Conservation (phyloP, 169 alveolate species). For the Hepatocystis sp. region DNA sequence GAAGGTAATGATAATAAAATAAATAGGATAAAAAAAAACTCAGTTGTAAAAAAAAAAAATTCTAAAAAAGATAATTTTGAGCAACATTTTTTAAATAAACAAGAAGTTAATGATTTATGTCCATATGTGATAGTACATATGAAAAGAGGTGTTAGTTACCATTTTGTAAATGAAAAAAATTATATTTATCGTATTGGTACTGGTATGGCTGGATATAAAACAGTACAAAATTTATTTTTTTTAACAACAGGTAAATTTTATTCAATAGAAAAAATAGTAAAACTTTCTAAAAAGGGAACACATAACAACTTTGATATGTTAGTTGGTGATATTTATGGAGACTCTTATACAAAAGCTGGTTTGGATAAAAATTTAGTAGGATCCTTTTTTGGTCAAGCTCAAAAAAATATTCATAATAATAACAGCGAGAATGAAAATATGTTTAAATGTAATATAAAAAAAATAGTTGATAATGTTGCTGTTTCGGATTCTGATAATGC, state of each 20-base stretch:
- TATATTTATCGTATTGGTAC: constrained; percentile 19
- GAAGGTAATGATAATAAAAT: background rate
- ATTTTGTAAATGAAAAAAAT: constrained; percentile 24
- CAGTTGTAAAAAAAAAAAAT: no score
- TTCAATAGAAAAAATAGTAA: constrained; percentile 29
- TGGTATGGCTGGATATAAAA: constrained; percentile 27
- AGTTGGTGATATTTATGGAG: constrained; percentile 68
- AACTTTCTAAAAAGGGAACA: constrained; percentile 34
- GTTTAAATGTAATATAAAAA: no score
- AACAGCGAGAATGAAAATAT: no score
- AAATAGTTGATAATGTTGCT: no score
- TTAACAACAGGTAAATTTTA: constrained; percentile 31
- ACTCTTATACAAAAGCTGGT: constrained; percentile 42
- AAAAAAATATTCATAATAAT: no score
- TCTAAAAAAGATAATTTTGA: background rate
- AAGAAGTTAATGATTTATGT: constrained; percentile 2
- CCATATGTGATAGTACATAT: constrained; percentile 42
- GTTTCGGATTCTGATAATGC: no score
- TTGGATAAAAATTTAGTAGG: constrained; percentile 32
- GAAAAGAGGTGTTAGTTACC: constrained; percentile 39
- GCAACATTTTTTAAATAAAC: constrained; percentile 2
- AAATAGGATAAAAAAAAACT: no score
- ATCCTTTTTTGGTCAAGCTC: constrained; percentile 60
- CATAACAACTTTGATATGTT: constrained; percentile 45
- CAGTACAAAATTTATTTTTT: constrained; percentile 10